Conservation (phyloP, 2,329 filamentous ascomycete species). For the Aspergillus sp. region DNA sequence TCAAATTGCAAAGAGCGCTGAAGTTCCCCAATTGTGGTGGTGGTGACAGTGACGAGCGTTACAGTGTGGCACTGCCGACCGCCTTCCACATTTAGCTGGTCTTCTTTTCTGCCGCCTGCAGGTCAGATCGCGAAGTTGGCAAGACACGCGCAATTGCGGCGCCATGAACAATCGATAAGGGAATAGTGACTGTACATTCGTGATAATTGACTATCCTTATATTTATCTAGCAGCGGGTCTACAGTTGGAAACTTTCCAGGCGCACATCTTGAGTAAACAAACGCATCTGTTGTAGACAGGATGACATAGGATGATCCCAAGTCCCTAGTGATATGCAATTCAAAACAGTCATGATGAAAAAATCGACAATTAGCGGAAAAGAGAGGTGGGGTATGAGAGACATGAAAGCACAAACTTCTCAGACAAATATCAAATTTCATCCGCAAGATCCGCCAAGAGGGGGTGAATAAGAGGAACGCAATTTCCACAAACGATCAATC, state of each 20-base stretch:
- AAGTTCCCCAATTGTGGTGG: constrained; percentile 5
- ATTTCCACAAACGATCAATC: neutral
- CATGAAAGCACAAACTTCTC: constrained; percentile 16
- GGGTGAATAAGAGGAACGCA: constrained; percentile 4
- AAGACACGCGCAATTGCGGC: neutral
- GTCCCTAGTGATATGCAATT: neutral
- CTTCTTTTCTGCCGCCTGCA: neutral
- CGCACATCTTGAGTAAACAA: neutral
- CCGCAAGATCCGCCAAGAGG: constrained; percentile 12
- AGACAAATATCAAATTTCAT: constrained; percentile 20
- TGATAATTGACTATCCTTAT: neutral
- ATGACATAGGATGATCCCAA: neutral
- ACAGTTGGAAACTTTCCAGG: neutral
- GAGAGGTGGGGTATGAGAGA: constrained; percentile 22
- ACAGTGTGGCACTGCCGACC: constrained; percentile 13
- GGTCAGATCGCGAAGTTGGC: neutral
- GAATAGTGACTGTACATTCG: neutral
- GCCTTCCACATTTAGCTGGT: constrained; percentile 11
- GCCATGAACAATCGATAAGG: neutral
- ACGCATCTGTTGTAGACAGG: neutral
- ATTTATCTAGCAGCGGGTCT: neutral
- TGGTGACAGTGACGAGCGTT: constrained; percentile 1
- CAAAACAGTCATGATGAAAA: constrained; percentile 4
- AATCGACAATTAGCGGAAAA: constrained; percentile 7
- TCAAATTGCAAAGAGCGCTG: constrained; percentile 6